Evolutionary conservation across 2,329 filamentous ascomycete genomes (phyloP), one percentile per base, ranked within the genome.

Genomic region (Grosmannia serpens): DNA sequence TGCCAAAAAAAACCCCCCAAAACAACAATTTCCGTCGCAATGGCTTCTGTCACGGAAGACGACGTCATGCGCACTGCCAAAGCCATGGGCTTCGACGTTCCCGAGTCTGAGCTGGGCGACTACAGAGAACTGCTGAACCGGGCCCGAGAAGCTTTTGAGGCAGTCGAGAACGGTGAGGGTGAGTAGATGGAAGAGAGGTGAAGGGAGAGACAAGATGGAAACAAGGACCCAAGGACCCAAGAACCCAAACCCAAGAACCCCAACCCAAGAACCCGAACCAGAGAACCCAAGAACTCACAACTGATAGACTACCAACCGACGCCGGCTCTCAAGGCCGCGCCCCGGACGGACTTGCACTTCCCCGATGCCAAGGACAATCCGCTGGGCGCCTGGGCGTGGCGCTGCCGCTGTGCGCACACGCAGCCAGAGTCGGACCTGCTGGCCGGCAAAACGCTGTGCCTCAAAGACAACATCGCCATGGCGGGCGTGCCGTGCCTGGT

Each of bases 381-480:
- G 5, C 65, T 72, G 41, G 69, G 70, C 3, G 75, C 73, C 2
- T 76, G 74, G 74, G 74, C 73, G 7, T 75, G 73, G 71, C 69
- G 64, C 55, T 73, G 70, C 68, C 68, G 62, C 26, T 70, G 73
- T 58, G 62, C 65, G 55, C 70, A 73, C 60, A 63, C 67, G 6
- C 61, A 62, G 1, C 61, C 64, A 11, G 57, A 65, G 13, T 59
- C 64, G 4, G 64, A 66, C 27, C 63, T 71, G 27, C 68, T 78
- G 8, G 60, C 69, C 7, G 71, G 72, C 41, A 72, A 73, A 62
- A 75, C 67, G 44, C 67, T 78, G 11, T 73, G 70, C 4, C 64
- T 78, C 56, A 79, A 78, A 62, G 77, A 78, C 64, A 78, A 77
- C 60, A 72, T 78, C 13, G 71, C 71, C 6, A 69, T 79, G 1